A percentile compares a stretch with the other conserved stretches of the same genome.
Conservation (phyloP, 2,329 filamentous ascomycete genomes). For the Fusarium sp. region DNA sequence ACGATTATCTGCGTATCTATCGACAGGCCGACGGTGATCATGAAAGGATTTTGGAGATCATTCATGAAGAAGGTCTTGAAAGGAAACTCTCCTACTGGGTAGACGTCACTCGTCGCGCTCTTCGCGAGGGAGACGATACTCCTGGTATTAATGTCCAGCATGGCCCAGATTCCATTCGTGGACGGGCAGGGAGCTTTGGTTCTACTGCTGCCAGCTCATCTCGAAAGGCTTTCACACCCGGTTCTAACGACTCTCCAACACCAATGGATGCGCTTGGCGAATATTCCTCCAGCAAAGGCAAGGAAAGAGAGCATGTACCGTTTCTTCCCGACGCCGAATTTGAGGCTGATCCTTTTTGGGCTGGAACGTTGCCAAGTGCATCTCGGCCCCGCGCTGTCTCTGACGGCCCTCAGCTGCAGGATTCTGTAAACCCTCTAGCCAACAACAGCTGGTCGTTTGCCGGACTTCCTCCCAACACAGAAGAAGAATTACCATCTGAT, state of each 20-base stretch:
- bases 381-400: conserved; percentile 66
- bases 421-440: conserved; percentile 64
- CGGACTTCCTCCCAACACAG: conserved; percentile 50
- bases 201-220: conserved; percentile 47
- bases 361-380: conserved; percentile 33
- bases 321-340: conserved; percentile 22
- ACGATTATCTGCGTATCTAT: conserved; percentile 65
- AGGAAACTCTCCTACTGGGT: conserved; percentile 72
- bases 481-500: conserved; percentile 15
- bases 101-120: conserved; percentile 59
- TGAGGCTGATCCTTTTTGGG: conserved; percentile 9
- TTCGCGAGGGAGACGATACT: conserved; percentile 26
- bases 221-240: conserved; percentile 40
- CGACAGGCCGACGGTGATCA: conserved; percentile 70
- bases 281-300: conserved; percentile 31
- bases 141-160: conserved; percentile 6
- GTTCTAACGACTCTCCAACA: conserved; percentile 39
- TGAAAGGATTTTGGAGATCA: conserved; percentile 69
- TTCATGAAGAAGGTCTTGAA: conserved; percentile 69
- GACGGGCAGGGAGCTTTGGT: conserved; percentile 39
- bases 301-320: conserved; percentile 29
- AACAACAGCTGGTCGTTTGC: conserved; percentile 73
- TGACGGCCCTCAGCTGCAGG: conserved; percentile 63
- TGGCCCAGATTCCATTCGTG: background rate
- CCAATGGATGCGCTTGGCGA: conserved; percentile 26